Percentiles rank a stretch among this genome's conserved stretches.
phyloP scores from a whole-genome alignment of 768 basidiomycete species.

The Boletus insuetus region DNA sequence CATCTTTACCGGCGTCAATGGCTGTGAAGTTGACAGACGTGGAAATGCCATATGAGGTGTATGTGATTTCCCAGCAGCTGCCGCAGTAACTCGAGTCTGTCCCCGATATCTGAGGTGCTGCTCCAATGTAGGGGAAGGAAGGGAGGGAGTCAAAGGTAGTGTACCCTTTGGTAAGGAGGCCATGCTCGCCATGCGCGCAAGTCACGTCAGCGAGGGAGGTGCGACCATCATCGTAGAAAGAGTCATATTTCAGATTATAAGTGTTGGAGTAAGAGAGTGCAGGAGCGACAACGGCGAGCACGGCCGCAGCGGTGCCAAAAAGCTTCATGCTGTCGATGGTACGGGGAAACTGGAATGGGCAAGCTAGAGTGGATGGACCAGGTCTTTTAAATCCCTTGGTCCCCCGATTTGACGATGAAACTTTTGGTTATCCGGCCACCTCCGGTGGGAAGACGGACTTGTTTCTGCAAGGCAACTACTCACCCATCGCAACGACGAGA shows the following conservation, averaged over 20 bases:
- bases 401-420: background rate
- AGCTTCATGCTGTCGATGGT: slow-evolving; percentile 6
- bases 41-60: slow-evolving; percentile 31
- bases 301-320: background rate
- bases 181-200: slow-evolving; percentile 53
- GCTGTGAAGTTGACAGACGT: slow-evolving; percentile 49
- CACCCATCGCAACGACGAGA: background rate
- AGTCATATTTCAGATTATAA: slow-evolving; percentile 42
- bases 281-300: slow-evolving; percentile 10
- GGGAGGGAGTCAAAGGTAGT: background rate
- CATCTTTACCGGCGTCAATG: slow-evolving; percentile 43
- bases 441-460: background rate
- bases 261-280: background rate
- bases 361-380: no score
- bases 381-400: background rate
- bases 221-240: slow-evolving; percentile 44
- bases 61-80: slow-evolving; percentile 58
- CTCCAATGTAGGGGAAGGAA: slow-evolving; percentile 47
- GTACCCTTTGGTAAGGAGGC: background rate
- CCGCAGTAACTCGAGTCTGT: slow-evolving; percentile 56
- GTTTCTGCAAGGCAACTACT: background rate
- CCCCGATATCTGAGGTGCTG: slow-evolving; percentile 46
- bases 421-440: background rate
- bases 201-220: slow-evolving; percentile 42
- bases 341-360: background rate